Conservation (phyloP, 2,329 filamentous ascomycete species). For the Penicillium verrucosum region DNA sequence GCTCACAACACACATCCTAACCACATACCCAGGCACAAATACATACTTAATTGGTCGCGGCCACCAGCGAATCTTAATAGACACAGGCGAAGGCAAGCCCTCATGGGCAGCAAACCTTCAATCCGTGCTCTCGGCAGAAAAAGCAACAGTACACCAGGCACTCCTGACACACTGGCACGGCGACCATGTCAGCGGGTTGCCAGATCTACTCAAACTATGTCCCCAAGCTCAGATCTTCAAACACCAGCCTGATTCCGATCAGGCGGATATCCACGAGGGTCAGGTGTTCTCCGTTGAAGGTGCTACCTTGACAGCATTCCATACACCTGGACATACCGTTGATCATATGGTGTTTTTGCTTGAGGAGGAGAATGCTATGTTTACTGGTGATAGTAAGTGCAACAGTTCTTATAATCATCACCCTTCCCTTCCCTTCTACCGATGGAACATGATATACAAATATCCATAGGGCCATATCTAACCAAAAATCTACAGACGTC, state of each 20-base stretch:
- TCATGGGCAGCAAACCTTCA: slow-evolving; percentile 69
- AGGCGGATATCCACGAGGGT: slow-evolving; percentile 55
- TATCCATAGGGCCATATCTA: not conserved
- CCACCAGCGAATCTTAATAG: slow-evolving; percentile 70
- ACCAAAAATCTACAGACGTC: slow-evolving; percentile 52
- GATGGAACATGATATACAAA: not conserved
- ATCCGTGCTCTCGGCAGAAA: slow-evolving; percentile 63
- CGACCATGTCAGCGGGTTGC: slow-evolving; percentile 77
- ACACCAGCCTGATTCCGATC: slow-evolving; percentile 52
- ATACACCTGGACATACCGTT: slow-evolving; percentile 71
- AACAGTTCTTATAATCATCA: not conserved
- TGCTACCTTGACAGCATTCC: slow-evolving; percentile 61
- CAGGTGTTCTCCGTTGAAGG: slow-evolving; percentile 53
- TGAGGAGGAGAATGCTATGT: slow-evolving; percentile 75
- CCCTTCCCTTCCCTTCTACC: not conserved
- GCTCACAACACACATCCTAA: not conserved
- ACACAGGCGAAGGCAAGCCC: slow-evolving; percentile 79
- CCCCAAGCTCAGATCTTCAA: slow-evolving; percentile 66
- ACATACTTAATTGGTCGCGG: slow-evolving; percentile 89
- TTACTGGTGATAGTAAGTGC: slow-evolving; percentile 71
- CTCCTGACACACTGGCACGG: slow-evolving; percentile 90
- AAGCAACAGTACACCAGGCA: slow-evolving; percentile 64
- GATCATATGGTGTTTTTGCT: slow-evolving; percentile 81
- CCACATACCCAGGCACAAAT: slow-evolving; percentile 64
- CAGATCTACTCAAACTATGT: slow-evolving; percentile 63